Evolutionary conservation across 345 rosid genomes (phyloP), one percentile per base, ranked within the genome.

Genomic region (Lepidium africanum): DNA sequence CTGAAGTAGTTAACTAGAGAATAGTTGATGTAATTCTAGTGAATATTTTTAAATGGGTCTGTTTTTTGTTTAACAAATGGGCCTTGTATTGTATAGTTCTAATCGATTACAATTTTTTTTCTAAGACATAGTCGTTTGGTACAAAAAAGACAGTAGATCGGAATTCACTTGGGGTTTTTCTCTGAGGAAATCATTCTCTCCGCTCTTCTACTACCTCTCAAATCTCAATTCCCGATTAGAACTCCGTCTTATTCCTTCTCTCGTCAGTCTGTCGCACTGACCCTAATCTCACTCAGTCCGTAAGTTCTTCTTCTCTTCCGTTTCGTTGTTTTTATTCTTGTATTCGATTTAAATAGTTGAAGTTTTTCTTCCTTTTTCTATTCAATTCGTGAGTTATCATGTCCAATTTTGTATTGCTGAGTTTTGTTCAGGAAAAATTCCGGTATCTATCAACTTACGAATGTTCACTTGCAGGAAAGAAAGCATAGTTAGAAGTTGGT

Each of bases 201-300:
- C 36, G 36, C 51, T 40, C 58, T 49, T 30, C 7, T 27, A 16
- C 2, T 17, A 12, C n/a, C 56, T 53, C 47, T 56, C 43, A 40
- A 50, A 70, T 69, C 67, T 49, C 51, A 59, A 59, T 63, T 49
- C 15, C 48, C 76, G 70, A 72, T 55, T 37, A n/a, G n/a, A n/a
- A 21, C 3, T 21, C 21, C n/a, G n/a, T n/a, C n/a, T n/a, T 46
- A 30, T 37, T 2, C 47, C 47, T 53, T 52, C 56, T 16, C 11
- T 10, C 46, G 37, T 42, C 8, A 37, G 9, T 15, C 3, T 56
- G 45, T 21, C 36, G 6, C 48, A 14, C 25, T 15, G 4, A 36
- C 6, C 2, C 3, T 39, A 17, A 58, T 47, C 49, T 23, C 10
- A 10, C 25, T 19, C 13, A 2, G 8, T 45, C 49, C 16, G 69